A percentile compares a stretch with the other conserved stretches of the same genome.
Evolutionary conservation across 1,284 basidiomycete species (phyloP).

Genomic region (Heterobasidion irregulare): DNA sequence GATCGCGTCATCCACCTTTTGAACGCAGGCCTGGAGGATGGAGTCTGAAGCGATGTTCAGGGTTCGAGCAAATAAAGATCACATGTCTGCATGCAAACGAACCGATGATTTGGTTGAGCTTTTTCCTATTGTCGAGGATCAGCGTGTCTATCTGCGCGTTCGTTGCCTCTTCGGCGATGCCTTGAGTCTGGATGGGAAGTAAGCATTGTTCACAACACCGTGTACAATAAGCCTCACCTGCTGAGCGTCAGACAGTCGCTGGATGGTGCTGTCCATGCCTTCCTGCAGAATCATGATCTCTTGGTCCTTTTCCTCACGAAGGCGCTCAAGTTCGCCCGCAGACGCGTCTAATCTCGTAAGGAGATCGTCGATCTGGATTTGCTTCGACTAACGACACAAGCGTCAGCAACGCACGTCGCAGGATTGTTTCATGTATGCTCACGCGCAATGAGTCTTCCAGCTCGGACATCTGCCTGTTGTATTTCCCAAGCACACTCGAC

Average conservation of each 20-base stretch:
- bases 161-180: constrained; percentile 80
- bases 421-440: constrained; percentile 20
- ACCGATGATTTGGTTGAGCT: constrained; percentile 97
- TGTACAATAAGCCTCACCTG: constrained; percentile 42
- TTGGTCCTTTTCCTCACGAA: constrained; percentile 94
- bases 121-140: constrained; percentile 96
- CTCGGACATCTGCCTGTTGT: constrained; percentile 94
- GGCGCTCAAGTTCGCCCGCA: constrained; percentile 66
- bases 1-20: constrained; percentile 95
- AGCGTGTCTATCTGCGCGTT: constrained; percentile 96
- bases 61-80: constrained; percentile 4
- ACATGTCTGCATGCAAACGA: constrained; percentile 10
- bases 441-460: constrained; percentile 91
- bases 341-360: constrained; percentile 73
- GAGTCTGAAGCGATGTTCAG: constrained; percentile 55
- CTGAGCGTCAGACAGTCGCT: constrained; percentile 83
- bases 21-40: constrained; percentile 92
- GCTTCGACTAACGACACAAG: constrained; percentile 61
- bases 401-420: constrained; percentile 6
- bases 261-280: constrained; percentile 91
- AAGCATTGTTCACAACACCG: constrained; percentile 7
- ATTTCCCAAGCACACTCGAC: constrained; percentile 82
- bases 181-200: constrained; percentile 53
- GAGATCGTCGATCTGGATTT: constrained; percentile 91
- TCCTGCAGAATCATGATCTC: constrained; percentile 96